Evolutionary conservation across 495 filamentous ascomycete genomes (phyloP).

Genomic region (Penicillium daleae): DNA sequence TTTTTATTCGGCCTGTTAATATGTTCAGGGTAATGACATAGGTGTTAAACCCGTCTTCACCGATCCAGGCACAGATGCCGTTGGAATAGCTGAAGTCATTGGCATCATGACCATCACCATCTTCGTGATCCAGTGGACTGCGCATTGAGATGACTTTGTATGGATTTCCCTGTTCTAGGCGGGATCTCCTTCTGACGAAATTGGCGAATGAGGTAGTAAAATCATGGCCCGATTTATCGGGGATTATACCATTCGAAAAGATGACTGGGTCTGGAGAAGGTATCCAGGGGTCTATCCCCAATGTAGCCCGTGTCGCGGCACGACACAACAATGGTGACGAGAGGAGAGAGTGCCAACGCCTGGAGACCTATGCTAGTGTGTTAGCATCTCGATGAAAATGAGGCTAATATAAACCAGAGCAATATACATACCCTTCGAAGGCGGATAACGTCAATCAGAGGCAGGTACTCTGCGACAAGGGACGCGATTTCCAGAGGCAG

Average conservation of each 20-base stretch:
- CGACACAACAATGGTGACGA: constrained; percentile 26
- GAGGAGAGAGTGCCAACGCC: constrained; percentile 35
- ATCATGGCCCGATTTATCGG: neutral
- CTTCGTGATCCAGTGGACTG: neutral
- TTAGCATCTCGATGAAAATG: neutral
- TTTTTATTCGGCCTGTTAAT: neutral
- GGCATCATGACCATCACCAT: neutral
- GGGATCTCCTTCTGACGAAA: constrained; percentile 22
- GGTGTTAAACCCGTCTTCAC: neutral
- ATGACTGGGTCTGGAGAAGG: neutral
- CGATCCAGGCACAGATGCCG: constrained; percentile 32
- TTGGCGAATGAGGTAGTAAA: constrained; percentile 11
- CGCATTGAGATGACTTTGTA: constrained; percentile 11
- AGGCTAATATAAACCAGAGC: no score
- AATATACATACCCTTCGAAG: constrained; percentile 37
- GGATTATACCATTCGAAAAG: no score
- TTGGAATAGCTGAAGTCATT: constrained; percentile 24
- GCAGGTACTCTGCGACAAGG: constrained; percentile 29
- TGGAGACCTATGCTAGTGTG: constrained; percentile 32
- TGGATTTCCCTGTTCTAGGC: constrained; percentile 24
- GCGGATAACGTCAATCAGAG: constrained; percentile 29
- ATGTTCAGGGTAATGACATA: constrained; percentile 25
- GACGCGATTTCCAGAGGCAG: constrained; percentile 40
- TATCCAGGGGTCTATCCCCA: constrained; percentile 13
- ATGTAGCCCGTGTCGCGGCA: constrained; percentile 13